phyloP scores from a whole-genome alignment of 495 filamentous ascomycete species.

The Aspergillus biplanus region DNA sequence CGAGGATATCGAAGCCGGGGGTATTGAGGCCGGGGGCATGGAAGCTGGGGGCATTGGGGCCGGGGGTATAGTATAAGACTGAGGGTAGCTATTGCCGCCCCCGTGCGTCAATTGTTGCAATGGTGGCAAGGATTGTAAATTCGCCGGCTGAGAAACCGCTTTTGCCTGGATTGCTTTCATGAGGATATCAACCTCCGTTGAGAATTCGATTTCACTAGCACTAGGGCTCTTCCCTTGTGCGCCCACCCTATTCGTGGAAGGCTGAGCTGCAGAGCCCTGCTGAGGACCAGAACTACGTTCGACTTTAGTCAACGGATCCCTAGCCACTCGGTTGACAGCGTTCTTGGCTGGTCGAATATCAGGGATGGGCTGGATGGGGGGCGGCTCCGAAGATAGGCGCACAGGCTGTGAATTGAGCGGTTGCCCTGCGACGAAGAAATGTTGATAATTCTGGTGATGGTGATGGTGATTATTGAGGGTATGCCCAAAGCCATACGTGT shows the following conservation, averaged over 20 bases:
- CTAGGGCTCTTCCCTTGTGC: slow-evolving; percentile 25
- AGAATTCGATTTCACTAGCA: slow-evolving; percentile 60
- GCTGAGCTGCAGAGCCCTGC: slow-evolving; percentile 5
- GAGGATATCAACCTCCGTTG: slow-evolving; percentile 83
- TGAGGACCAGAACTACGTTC: slow-evolving; percentile 19
- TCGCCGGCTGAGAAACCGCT: slow-evolving; percentile 30
- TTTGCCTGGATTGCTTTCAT: slow-evolving; percentile 92
- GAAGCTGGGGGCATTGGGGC: slow-evolving; percentile 31
- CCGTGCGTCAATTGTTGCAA: slow-evolving; percentile 39
- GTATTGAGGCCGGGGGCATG: slow-evolving; percentile 25
- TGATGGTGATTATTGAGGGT: slow-evolving; percentile 29
- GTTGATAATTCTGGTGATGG: slow-evolving; percentile 35
- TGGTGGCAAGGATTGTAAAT: slow-evolving; percentile 38
- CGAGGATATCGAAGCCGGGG: slow-evolving; percentile 32
- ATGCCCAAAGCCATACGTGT: slow-evolving; percentile 40
- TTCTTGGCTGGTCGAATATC: slow-evolving; percentile 49
- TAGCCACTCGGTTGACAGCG: slow-evolving; percentile 37
- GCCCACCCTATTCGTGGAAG: slow-evolving; percentile 10
- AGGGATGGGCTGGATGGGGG: slow-evolving; percentile 37
- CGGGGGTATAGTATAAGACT: slow-evolving; percentile 31
- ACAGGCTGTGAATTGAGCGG: slow-evolving; percentile 33
- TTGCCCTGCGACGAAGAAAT: slow-evolving; percentile 39
- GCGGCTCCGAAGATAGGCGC: slow-evolving; percentile 39
- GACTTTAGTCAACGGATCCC: slow-evolving; percentile 28
- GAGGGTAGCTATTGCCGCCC: slow-evolving; percentile 29